Percentiles rank a stretch among this genome's conserved stretches.
Conservation (phyloP, 352 stramenopile species). For the Globisporangium splendens region DNA sequence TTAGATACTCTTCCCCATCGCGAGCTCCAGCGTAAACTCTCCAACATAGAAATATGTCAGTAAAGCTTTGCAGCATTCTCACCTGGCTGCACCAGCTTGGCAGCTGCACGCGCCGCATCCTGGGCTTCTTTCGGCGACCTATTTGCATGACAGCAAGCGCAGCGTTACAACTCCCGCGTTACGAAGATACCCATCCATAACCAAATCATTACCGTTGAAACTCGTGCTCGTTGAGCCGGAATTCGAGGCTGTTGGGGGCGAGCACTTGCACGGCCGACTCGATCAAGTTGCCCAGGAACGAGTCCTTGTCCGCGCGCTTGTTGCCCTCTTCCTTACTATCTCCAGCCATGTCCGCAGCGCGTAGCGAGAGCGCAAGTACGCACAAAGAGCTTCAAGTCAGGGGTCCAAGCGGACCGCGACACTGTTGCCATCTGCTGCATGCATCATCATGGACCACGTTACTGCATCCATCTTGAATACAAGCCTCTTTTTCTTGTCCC, state of each 20-base stretch:
- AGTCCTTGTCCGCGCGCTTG: neutral
- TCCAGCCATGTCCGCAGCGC: neutral
- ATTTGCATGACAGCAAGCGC: neutral
- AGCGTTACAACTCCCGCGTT: neutral
- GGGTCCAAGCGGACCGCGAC: too few species aligned
- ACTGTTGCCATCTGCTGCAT: too few species aligned
- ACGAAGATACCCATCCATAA: neutral
- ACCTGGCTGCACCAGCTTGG: conserved; percentile 65
- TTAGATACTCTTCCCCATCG: neutral
- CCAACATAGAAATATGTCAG: too few species aligned
- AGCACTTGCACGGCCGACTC: conserved; percentile 47
- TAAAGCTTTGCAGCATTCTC: neutral
- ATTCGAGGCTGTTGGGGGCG: conserved; percentile 52
- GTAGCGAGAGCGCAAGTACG: too few species aligned
- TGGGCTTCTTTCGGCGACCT: conserved; percentile 62
- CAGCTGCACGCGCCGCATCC: conserved; percentile 49
- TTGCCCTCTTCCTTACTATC: neutral
- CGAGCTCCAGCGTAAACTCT: too few species aligned
- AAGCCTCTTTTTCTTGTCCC: neutral
- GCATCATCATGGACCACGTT: neutral
- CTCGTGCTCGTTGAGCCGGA: conserved; percentile 69
- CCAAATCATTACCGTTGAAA: conserved; percentile 47
- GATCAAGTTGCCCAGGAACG: conserved; percentile 31
- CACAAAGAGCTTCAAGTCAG: too few species aligned
- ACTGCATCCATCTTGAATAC: neutral